Evolutionary conservation across 2,329 filamentous ascomycete species (phyloP).

Genomic region (Metarhizium anisopliae): DNA sequence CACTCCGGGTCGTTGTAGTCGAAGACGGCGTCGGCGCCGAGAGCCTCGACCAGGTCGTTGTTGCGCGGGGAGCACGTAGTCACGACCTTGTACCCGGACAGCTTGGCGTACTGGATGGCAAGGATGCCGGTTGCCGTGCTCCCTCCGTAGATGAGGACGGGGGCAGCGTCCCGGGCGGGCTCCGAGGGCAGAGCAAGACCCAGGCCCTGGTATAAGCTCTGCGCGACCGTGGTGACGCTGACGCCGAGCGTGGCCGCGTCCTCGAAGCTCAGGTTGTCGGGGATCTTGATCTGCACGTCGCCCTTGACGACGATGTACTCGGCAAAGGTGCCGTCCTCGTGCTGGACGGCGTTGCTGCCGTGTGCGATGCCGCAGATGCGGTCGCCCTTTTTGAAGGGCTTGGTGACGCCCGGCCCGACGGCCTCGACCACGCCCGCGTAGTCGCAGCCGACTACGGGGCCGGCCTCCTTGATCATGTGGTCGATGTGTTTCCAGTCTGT

Average conservation of each 20-base stretch:
- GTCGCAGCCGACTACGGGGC: conserved; percentile 23
- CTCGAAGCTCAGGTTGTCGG: conserved; percentile 34
- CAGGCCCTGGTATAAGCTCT: conserved; percentile 36
- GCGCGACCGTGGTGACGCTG: conserved; percentile 29
- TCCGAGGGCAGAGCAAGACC: conserved; percentile 34
- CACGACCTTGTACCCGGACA: conserved; percentile 29
- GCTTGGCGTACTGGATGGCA: conserved; percentile 33
- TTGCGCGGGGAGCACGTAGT: conserved; percentile 30
- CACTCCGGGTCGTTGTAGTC: conserved; percentile 28
- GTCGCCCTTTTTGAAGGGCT: conserved; percentile 14
- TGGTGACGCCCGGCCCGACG: conserved; percentile 10
- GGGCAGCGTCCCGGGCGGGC: conserved; percentile 6
- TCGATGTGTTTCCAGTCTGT: conserved; percentile 25
- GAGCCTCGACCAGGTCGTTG: conserved; percentile 24
- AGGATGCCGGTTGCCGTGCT: conserved; percentile 49
- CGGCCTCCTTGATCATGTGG: conserved; percentile 11
- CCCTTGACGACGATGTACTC: conserved; percentile 26
- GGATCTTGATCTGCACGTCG: conserved; percentile 33
- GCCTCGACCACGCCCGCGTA: conserved; percentile 24
- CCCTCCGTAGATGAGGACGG: conserved; percentile 36
- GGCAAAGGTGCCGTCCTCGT: conserved; percentile 19
- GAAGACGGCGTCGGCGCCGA: conserved; percentile 28
- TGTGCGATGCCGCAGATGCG: conserved; percentile 16
- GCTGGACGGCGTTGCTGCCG: conserved; percentile 12
- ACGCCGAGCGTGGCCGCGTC: conserved; percentile 35